Evolutionary conservation across 2,329 filamentous ascomycete genomes (phyloP), one percentile per base, ranked within the genome.

Genomic region (Aureobasidium sp.): DNA sequence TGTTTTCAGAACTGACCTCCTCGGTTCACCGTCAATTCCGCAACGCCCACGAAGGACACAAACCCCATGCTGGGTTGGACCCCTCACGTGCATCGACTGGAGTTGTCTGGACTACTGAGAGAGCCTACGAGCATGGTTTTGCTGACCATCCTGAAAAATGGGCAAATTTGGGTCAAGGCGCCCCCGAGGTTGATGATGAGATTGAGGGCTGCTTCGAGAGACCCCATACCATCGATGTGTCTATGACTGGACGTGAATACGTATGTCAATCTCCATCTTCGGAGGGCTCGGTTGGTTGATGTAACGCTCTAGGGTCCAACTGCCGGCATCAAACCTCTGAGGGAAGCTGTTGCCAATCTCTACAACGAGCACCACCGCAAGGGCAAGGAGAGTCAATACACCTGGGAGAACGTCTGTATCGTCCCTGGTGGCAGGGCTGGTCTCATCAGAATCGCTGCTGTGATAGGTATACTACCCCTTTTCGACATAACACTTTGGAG

Each of bases 351-450:
- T 48, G 93, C 93, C 63, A 86, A 87, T 64, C 83, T 97, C 65
- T 97, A 97, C 83, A 97, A 97, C 71, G 88, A 88, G 74, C 89
- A 93, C 75, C 93, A 97, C 71, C 87, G 93, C 66, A 79, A 93
- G 77, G 91, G 89, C 71, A 95, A 94, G 79, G 82, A 86, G 12
- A 93, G 88, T 75, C 82, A 95, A 77, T 97, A 97, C 75, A 95
- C 90, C 6, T 97, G 90, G 89, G 93, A 97, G 80, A 97, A 97
- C 74, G 93, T 97, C 20, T 92, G 90, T 74, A 96, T 97, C 73
- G 93, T 97, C 3, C 93, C 93, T 49, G 92, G 92, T 74, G 93
- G 93, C 42, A 86, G 93, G 69, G 93, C 93, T 37, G 93, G 93
- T 53, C 79, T 97, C 76, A 97, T 97, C 73, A 86, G 93, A 69